Percentiles rank a stretch among this genome's conserved stretches.
Conservation (phyloP, 305 asterid genomes). For the Fraxinus ornus region DNA sequence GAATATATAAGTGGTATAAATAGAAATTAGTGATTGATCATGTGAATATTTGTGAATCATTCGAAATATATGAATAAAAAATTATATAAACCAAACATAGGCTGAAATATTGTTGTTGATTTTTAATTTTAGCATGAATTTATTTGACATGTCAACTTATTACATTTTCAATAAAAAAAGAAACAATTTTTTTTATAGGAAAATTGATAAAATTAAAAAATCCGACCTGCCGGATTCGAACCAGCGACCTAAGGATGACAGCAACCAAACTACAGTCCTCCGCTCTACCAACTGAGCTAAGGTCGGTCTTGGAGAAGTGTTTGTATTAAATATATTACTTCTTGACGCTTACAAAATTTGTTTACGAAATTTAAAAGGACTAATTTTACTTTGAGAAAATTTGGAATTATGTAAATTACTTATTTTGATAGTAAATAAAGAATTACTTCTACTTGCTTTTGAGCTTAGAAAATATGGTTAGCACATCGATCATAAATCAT, state of each 20-base stretch:
- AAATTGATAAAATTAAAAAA: neutral
- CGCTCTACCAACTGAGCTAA: constrained; percentile 99
- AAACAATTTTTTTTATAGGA: neutral
- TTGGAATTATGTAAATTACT: neutral
- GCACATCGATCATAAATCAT: neutral
- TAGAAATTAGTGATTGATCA: neutral
- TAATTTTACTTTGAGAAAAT: neutral
- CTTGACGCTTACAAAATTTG: neutral
- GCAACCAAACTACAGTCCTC: constrained; percentile 77
- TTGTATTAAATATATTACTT: neutral
- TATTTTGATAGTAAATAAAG: neutral
- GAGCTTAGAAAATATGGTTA: neutral
- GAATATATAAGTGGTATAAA: no score
- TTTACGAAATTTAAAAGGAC: neutral
- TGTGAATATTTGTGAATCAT: no score
- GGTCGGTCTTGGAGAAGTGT: constrained; percentile 46
- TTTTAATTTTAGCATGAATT: neutral
- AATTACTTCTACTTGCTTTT: neutral
- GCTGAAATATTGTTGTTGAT: neutral
- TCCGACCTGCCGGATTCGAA: constrained; percentile 98
- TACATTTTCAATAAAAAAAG: neutral
- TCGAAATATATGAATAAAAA: neutral
- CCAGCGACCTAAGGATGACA: constrained; percentile 92
- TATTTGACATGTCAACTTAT: neutral
- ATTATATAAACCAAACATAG: neutral